A percentile compares a stretch with the other conserved stretches of the same genome.
These are phyloP conservation scores for Lipomyces chichibuensis DNA, from an alignment of 805 yeast species.

Conservation along the genomic window DNA sequence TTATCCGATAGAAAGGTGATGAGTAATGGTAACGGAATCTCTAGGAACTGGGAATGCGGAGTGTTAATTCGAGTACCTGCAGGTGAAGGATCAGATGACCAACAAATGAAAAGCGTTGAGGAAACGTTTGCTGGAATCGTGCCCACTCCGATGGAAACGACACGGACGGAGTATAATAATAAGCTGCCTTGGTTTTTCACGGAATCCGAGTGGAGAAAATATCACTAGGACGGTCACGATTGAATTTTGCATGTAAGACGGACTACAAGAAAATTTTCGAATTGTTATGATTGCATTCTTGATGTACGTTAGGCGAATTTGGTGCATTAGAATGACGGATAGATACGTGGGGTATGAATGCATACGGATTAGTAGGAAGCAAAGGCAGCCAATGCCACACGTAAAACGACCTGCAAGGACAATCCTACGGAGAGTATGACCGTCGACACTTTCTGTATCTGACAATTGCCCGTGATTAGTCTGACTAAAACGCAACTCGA, in stretches of 20 bases:
- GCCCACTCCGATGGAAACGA: conserved; percentile 32
- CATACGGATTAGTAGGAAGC: background rate
- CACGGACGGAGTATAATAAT: conserved; percentile 15
- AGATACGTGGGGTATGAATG: background rate
- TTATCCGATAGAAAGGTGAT: background rate
- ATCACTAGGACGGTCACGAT: background rate
- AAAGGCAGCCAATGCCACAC: background rate
- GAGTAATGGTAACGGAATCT: background rate
- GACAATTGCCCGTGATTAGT: no score
- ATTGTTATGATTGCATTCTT: background rate
- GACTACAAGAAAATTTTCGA: background rate
- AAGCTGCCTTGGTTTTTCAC: conserved; percentile 31
- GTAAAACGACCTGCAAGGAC: background rate
- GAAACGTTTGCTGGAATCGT: conserved; percentile 13
- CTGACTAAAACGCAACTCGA: no score
- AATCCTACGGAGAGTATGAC: background rate
- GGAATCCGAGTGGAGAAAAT: conserved; percentile 10
- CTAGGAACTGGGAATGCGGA: conserved; percentile 36
- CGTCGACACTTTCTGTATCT: no score
- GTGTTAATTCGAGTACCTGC: conserved; percentile 25
- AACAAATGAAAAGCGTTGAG: conserved; percentile 4
- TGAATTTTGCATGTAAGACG: background rate
- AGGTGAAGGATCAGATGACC: background rate
- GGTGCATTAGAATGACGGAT: background rate
- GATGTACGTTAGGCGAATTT: background rate